A percentile compares a stretch with the other conserved stretches of the same genome.
Evolutionary conservation across 2,329 filamentous ascomycete genomes (phyloP).

Genomic region (Verticillium albo-atrum): DNA sequence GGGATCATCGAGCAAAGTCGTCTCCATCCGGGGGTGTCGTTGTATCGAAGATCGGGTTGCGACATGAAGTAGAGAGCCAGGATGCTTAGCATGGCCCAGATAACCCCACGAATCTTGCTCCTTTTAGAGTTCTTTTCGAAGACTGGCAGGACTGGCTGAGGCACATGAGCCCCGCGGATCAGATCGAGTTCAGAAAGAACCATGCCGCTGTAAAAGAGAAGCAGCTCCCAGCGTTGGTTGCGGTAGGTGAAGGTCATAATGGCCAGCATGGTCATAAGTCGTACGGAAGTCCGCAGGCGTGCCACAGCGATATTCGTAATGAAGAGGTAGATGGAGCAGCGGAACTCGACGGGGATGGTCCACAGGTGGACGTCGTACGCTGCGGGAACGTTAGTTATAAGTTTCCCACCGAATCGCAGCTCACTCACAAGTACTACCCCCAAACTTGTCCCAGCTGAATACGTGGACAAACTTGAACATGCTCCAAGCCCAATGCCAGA

Average conservation of each 20-base stretch:
- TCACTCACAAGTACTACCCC: conserved; percentile 37
- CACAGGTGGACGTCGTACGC: conserved; percentile 55
- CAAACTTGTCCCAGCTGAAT: conserved; percentile 45
- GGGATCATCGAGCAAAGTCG: conserved; percentile 44
- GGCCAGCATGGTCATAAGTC: conserved; percentile 35
- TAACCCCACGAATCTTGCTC: conserved; percentile 4
- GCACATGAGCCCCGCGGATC: conserved; percentile 40
- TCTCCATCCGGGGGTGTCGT: conserved; percentile 46
- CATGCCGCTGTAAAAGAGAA: conserved; percentile 44
- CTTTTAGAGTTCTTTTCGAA: conserved; percentile 13
- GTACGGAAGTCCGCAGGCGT: conserved; percentile 34
- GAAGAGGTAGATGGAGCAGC: conserved; percentile 54
- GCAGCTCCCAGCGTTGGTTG: conserved; percentile 48
- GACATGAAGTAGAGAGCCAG: conserved; percentile 49
- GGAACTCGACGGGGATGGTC: conserved; percentile 60
- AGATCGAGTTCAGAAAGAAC: conserved; percentile 51
- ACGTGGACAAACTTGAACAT: conserved; percentile 48
- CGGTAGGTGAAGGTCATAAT: conserved; percentile 41
- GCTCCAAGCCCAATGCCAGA: conserved; percentile 40
- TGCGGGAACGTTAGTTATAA: not conserved
- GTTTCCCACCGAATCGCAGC: not conserved
- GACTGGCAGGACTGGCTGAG: conserved; percentile 19
- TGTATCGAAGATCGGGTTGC: conserved; percentile 34
- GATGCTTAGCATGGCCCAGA: conserved; percentile 38
- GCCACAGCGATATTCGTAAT: conserved; percentile 46